These are phyloP conservation scores for Talaromyces sp. DNA, from an alignment of 2,329 filamentous ascomycete genomes.

Conservation along the genomic window DNA sequence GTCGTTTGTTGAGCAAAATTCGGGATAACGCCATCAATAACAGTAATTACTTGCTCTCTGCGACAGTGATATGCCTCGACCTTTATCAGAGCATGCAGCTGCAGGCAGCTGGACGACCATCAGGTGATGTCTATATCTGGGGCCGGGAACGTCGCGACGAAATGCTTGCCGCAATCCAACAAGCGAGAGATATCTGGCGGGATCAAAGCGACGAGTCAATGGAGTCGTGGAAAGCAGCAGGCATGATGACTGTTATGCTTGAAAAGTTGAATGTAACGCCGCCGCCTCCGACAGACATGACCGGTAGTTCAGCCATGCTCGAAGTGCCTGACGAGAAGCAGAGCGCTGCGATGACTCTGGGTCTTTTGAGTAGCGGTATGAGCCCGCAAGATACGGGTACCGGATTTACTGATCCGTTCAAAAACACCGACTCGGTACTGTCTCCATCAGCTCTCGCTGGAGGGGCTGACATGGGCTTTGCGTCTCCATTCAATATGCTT, in stretches of 20 bases:
- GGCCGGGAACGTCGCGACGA: slow-evolving; percentile 56
- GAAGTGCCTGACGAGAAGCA: slow-evolving; percentile 55
- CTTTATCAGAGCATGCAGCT: slow-evolving; percentile 59
- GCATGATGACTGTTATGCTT: slow-evolving; percentile 78
- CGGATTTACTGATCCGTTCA: slow-evolving; percentile 30
- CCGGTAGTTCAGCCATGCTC: slow-evolving; percentile 25
- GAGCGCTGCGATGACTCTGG: slow-evolving; percentile 68
- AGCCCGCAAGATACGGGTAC: slow-evolving; percentile 44
- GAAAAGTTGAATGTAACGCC: slow-evolving; percentile 60
- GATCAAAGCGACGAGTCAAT: slow-evolving; percentile 72
- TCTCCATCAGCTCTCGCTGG: slow-evolving; percentile 24
- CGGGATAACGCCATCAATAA: slow-evolving; percentile 75
- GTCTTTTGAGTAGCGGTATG: slow-evolving; percentile 63
- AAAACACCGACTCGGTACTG: slow-evolving; percentile 29
- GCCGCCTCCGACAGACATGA: slow-evolving; percentile 22
- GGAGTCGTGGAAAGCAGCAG: slow-evolving; percentile 84
- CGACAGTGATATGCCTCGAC: slow-evolving; percentile 79
- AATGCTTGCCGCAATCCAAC: slow-evolving; percentile 73
- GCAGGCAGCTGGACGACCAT: slow-evolving; percentile 30
- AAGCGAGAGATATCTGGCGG: slow-evolving; percentile 75
- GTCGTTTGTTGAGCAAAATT: slow-evolving; percentile 69
- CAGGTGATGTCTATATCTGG: slow-evolving; percentile 46
- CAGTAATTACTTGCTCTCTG: slow-evolving; percentile 80
- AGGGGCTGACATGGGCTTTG: slow-evolving; percentile 38
- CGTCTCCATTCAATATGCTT: slow-evolving; percentile 57